Evolutionary conservation across 345 rosid species (phyloP).

Genomic region (Populus alba): DNA sequence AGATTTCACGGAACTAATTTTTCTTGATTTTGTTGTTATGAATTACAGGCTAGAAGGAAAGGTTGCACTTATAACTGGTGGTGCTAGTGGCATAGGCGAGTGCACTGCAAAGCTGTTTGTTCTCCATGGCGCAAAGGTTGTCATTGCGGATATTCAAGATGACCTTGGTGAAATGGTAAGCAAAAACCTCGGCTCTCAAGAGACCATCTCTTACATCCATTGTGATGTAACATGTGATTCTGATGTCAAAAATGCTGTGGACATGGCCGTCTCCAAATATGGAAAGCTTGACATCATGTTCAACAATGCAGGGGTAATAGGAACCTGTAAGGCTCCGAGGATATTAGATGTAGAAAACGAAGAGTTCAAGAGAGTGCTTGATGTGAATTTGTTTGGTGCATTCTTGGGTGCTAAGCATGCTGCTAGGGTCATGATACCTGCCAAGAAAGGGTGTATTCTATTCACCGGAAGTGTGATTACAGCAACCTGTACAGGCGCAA

Average conservation of each 20-base stretch:
- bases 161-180: conserved; percentile 37
- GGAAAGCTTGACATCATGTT: conserved; percentile 17
- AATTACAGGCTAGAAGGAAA: conserved; percentile 37
- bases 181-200: conserved; percentile 16
- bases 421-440: conserved; percentile 16
- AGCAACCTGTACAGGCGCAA: not conserved
- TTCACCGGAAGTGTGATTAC: conserved; percentile 8
- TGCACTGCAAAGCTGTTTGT: conserved; percentile 35
- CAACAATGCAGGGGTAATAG: not conserved
- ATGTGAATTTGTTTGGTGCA: conserved; percentile 4
- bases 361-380: conserved; percentile 2
- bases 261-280: conserved; percentile 6
- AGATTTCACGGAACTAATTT: too few species aligned
- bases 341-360: not conserved
- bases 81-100: conserved; percentile 44
- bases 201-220: conserved; percentile 28
- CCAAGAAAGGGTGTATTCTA: conserved; percentile 7
- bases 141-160: conserved; percentile 44
- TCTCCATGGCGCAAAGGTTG: conserved; percentile 39
- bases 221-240: conserved; percentile 38
- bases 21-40: too few species aligned
- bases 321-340: not conserved
- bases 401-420: conserved; percentile 19
- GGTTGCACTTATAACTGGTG: conserved; percentile 46
- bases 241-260: conserved; percentile 31